Conservation (phyloP, 2,329 filamentous ascomycete genomes). For the Pestalotiopsis fici region DNA sequence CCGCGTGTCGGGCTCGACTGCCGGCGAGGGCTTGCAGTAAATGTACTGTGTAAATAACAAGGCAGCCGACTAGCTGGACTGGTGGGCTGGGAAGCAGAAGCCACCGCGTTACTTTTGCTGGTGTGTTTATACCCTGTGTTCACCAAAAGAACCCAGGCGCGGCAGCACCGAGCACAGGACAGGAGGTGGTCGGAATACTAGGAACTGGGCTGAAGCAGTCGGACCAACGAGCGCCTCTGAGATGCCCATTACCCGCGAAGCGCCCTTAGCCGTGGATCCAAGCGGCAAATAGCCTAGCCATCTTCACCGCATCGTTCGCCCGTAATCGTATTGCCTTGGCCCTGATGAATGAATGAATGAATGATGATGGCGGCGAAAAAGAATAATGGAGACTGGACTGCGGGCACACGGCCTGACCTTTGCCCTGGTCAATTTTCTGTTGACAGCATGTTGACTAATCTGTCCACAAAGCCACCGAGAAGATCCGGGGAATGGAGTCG, state of each 20-base stretch:
- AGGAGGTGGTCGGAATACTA: background rate
- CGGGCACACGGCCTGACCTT: background rate
- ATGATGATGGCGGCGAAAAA: too few relatives aligned
- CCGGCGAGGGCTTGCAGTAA: background rate
- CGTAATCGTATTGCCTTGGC: constrained; percentile 1
- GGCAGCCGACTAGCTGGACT: background rate
- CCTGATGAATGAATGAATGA: too few relatives aligned
- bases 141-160: background rate
- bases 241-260: constrained; percentile 1
- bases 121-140: background rate
- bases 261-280: background rate
- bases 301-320: constrained; percentile 1
- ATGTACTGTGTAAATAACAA: background rate
- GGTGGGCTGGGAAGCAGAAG: background rate
- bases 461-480: constrained; percentile 7
- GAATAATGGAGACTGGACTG: background rate
- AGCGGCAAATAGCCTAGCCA: background rate
- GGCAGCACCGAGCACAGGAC: background rate
- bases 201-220: background rate
- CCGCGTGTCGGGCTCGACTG: constrained; percentile 2
- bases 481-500: constrained; percentile 1
- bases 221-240: background rate
- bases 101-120: background rate
- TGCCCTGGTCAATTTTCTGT: background rate
- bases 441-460: constrained; percentile 7